Conservation (phyloP, 306 rosid species). For the Oxytropis ochrocephala region DNA sequence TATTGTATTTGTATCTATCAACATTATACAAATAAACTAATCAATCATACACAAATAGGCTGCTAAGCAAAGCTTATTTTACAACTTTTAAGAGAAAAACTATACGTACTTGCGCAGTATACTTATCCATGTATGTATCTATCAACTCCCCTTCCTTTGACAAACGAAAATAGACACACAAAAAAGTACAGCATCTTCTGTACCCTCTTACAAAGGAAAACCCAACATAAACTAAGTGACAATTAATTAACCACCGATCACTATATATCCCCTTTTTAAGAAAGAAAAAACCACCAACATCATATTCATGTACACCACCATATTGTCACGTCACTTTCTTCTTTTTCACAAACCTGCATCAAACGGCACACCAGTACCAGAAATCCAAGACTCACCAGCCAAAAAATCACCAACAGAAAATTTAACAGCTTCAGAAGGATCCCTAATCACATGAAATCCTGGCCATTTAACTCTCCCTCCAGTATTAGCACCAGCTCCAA, state of each 20-base stretch:
- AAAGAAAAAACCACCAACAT: no score
- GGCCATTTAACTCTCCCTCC: constrained; percentile 61
- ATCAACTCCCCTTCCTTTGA: not conserved
- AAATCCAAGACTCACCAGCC: constrained; percentile 59
- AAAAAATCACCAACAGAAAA: constrained; percentile 53
- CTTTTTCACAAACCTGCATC: constrained; percentile 34
- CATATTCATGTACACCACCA: no score
- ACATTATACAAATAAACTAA: not conserved
- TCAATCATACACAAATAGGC: no score
- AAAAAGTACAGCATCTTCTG: constrained; percentile 7
- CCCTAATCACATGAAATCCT: constrained; percentile 48
- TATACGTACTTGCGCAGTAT: not conserved
- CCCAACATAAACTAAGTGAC: constrained; percentile 22
- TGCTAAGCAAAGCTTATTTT: no score
- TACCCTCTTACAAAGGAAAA: constrained; percentile 8
- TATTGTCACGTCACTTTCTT: no score
- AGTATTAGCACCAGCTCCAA: constrained; percentile 51
- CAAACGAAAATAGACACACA: not conserved
- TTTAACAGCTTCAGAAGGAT: constrained; percentile 40
- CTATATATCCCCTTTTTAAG: not conserved
- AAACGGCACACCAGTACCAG: constrained; percentile 58
- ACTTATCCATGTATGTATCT: not conserved
- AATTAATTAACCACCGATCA: not conserved
- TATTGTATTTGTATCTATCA: no score
- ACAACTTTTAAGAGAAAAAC: not conserved